Evolutionary conservation across 2,329 filamentous ascomycete species (phyloP).

Genomic region (Penicillium olsonii): DNA sequence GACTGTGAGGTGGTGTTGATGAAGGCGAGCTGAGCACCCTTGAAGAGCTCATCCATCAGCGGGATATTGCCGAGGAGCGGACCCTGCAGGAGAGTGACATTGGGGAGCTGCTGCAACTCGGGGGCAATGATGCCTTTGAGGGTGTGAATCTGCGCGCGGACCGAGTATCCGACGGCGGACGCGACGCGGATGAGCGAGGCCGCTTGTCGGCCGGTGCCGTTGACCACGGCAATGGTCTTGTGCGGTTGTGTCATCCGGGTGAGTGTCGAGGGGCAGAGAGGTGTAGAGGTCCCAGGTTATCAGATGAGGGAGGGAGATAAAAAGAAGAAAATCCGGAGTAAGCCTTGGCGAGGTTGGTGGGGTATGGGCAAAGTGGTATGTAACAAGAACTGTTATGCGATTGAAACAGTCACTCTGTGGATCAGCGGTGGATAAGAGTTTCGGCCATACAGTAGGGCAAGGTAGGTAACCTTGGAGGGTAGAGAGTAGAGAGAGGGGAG

Average conservation of each 20-base stretch:
- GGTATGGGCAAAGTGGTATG: conserved; percentile 29
- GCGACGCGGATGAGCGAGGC: conserved; percentile 94
- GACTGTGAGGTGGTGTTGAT: conserved; percentile 95
- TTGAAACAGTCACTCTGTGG: conserved; percentile 20
- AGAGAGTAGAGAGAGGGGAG: neutral
- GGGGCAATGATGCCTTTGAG: conserved; percentile 83
- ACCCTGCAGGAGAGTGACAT: conserved; percentile 73
- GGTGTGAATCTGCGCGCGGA: conserved; percentile 87
- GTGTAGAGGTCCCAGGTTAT: conserved; percentile 12
- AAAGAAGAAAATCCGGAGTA: conserved; percentile 27
- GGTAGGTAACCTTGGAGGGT: no score
- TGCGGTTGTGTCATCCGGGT: conserved; percentile 48
- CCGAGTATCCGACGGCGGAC: conserved; percentile 87
- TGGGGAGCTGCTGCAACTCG: conserved; percentile 79
- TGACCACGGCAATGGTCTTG: conserved; percentile 92
- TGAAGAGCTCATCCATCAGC: conserved; percentile 76
- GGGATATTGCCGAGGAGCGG: conserved; percentile 68
- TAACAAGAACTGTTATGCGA: conserved; percentile 28
- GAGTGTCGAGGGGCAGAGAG: conserved; percentile 6
- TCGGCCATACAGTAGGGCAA: no score
- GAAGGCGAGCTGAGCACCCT: conserved; percentile 83
- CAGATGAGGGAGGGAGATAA: conserved; percentile 13
- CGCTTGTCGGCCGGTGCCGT: conserved; percentile 92
- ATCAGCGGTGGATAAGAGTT: conserved; percentile 13
- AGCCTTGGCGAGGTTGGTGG: conserved; percentile 29